These are phyloP conservation scores for Hypoxylon sp. DNA, from an alignment of 2,329 filamentous ascomycete genomes.

Conservation along the genomic window DNA sequence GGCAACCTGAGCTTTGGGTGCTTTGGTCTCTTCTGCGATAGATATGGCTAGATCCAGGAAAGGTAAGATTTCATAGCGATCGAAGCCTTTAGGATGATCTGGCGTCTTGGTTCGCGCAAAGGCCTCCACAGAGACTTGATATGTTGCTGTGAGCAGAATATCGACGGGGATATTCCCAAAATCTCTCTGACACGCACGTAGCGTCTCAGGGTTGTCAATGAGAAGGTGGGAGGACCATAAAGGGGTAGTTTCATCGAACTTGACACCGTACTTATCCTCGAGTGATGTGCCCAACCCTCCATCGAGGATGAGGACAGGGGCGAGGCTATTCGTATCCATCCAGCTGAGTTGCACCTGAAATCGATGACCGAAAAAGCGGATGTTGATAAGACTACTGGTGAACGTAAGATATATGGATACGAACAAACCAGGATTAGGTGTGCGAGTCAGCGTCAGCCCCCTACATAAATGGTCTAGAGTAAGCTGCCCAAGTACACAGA, in stretches of 20 bases:
- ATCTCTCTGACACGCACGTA: slow-evolving; percentile 68
- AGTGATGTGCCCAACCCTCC: slow-evolving; percentile 78
- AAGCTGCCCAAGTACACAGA: background rate
- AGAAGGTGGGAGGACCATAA: slow-evolving; percentile 79
- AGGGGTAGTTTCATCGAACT: slow-evolving; percentile 67
- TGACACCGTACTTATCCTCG: slow-evolving; percentile 68
- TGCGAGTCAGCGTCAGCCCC: background rate
- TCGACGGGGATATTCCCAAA: slow-evolving; percentile 72
- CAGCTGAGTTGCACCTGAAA: slow-evolving; percentile 7
- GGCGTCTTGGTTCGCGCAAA: slow-evolving; percentile 66
- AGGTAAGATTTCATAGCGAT: slow-evolving; percentile 56
- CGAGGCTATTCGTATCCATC: slow-evolving; percentile 15
- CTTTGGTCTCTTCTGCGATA: slow-evolving; percentile 58
- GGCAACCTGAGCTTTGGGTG: slow-evolving; percentile 61
- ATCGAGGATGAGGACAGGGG: slow-evolving; percentile 69
- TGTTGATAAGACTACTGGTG: background rate
- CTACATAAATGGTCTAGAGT: background rate
- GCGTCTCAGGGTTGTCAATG: slow-evolving; percentile 65
- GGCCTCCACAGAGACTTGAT: slow-evolving; percentile 72
- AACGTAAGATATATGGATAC: background rate
- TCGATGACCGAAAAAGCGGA: background rate
- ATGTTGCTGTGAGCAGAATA: slow-evolving; percentile 76
- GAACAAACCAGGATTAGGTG: background rate
- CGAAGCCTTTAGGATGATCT: slow-evolving; percentile 61
- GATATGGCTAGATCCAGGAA: slow-evolving; percentile 62